Base-by-base conservation (phyloP, 805 yeast genomes). In the Yarrowia keelungensis region DNA sequence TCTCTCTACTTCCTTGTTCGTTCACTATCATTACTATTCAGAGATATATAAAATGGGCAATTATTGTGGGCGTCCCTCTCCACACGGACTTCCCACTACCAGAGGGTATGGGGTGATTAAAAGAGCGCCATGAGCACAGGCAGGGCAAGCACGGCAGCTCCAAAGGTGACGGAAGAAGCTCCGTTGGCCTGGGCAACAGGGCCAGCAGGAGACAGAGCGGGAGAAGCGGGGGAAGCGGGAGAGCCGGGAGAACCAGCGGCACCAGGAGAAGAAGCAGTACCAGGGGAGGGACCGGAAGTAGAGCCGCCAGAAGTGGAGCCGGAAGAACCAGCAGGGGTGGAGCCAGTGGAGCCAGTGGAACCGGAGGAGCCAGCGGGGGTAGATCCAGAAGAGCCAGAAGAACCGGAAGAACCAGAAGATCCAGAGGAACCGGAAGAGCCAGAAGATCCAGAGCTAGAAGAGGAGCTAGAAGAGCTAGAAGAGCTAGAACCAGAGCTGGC, bases 121-220 rank as follows among this genome's bases (percentile, higher is more conserved):
- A 50, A 32, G 22, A 50, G 39, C 15, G 39, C 54, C 39, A 35
- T 35, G 39, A 50, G 3, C 8, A 50, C 8, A 14, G 54, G 54
- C 54, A 50, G 22, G n/a, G 54, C 54, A 8, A 32, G 3, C 15
- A 10, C 22, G 15, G 53, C 19, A 19, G 19, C 26, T 8, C 54
- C 54, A 14, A 35, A 3, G n/a, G 54, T 15, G 8, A 50, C 5
- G 22, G 54, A 8, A 3, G 38, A 26, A 9, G 54, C 54, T 14
- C 54, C 54, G 22, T 50, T 50, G 39, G 54, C 54, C 41, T 50
- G 54, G 15, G 54, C 22, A 50, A n/a, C 15, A 10, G 5, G 3
- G 19, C 32, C 36, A 38, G 39, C 12, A 42, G 19, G 46, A 42
- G n/a, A 19, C 26, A 16, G 32, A 26, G 45, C 47, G 26, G 47